phyloP scores from a whole-genome alignment of 108 stramenopile genomes.

The Cyclostephanos invisitatus region DNA sequence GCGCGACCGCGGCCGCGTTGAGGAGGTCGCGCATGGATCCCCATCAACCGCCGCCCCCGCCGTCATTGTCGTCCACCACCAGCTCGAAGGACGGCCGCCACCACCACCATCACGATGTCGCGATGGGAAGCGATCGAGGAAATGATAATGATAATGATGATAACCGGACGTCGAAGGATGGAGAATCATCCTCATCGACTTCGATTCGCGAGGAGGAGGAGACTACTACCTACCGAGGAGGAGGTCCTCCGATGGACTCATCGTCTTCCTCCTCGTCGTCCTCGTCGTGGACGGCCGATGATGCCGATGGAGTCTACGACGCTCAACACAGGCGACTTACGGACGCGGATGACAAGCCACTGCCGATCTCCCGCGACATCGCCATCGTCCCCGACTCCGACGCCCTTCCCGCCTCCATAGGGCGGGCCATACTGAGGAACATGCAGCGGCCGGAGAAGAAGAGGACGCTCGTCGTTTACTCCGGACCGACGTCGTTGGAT shows the following conservation, averaged over 20 bases:
- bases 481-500: conserved; percentile 53
- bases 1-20: too few relatives aligned
- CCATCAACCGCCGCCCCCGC: too few relatives aligned
- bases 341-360: not conserved
- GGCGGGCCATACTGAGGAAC: conserved; percentile 17
- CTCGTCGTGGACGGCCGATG: not conserved
- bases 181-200: not conserved
- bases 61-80: not conserved
- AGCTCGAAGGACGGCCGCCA: not conserved
- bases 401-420: conserved; percentile 11
- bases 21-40: not conserved
- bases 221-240: too few relatives aligned
- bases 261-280: not conserved
- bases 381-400: not conserved
- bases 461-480: conserved; percentile 51
- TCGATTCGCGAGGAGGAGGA: not conserved
- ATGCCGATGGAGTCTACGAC: too few relatives aligned
- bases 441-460: conserved; percentile 25
- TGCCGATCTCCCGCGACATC: not conserved
- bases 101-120: not conserved
- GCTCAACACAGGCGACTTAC: conserved; percentile 16
- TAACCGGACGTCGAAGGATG: not conserved
- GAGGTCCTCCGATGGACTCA: not conserved
- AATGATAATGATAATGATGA: not conserved
- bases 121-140: not conserved